These are phyloP conservation scores for Kwoniella newhampshirensis DNA, from an alignment of 768 basidiomycete species.

Conservation along the genomic window DNA sequence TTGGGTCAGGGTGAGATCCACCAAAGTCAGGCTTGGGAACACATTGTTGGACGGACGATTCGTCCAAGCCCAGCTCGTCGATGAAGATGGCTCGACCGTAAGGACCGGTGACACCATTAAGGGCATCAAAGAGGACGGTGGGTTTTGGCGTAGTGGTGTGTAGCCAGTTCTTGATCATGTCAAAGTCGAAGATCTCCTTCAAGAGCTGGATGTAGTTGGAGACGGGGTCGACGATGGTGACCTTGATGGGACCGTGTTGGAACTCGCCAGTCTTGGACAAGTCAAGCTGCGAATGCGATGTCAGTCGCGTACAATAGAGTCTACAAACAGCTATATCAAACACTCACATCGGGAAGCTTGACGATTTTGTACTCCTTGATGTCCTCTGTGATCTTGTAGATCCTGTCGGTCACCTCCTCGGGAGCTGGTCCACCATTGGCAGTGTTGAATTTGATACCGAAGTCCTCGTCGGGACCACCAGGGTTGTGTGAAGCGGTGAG, in stretches of 20 bases:
- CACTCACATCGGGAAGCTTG: constrained; percentile 69
- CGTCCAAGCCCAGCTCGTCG: constrained; percentile 73
- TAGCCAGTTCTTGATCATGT: constrained; percentile 86
- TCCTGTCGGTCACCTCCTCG: constrained; percentile 92
- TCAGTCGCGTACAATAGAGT: neutral
- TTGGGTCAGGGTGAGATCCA: constrained; percentile 96
- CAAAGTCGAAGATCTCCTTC: constrained; percentile 89
- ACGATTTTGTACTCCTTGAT: constrained; percentile 82
- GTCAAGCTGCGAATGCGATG: constrained; percentile 63
- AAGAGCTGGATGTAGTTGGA: constrained; percentile 80
- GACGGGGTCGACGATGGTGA: constrained; percentile 92
- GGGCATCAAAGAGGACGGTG: constrained; percentile 88
- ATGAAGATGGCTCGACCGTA: constrained; percentile 88
- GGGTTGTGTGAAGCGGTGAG: constrained; percentile 98
- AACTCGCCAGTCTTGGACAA: constrained; percentile 76
- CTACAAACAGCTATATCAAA: neutral
- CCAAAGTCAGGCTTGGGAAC: constrained; percentile 91
- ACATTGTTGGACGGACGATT: constrained; percentile 83
- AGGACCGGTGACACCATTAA: constrained; percentile 95
- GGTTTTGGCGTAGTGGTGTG: constrained; percentile 60
- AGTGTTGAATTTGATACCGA: constrained; percentile 99
- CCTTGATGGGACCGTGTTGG: constrained; percentile 75
- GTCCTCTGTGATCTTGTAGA: constrained; percentile 85
- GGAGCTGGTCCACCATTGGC: constrained; percentile 97
- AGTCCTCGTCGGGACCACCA: constrained; percentile 96